Percentiles rank a stretch among this genome's conserved stretches.
These are phyloP conservation scores for Vigna hirtella DNA, from an alignment of 306 rosid species.

Conservation along the genomic window DNA sequence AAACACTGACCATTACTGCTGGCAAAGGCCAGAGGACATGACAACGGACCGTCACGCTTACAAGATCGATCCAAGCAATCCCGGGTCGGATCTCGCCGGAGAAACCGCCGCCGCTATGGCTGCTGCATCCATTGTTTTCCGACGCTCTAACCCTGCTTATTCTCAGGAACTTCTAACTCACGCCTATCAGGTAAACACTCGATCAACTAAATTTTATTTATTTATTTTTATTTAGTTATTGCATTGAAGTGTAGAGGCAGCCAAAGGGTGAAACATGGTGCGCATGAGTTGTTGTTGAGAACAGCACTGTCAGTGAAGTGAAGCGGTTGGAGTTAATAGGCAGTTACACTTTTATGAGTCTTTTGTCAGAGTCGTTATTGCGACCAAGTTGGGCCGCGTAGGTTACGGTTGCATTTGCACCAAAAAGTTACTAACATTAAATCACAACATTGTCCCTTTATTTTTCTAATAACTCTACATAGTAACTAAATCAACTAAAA, in stretches of 20 bases:
- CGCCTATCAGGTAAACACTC: slow-evolving; percentile 69
- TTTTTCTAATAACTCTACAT: background rate
- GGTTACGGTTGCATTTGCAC: slow-evolving; percentile 19
- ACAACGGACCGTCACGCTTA: slow-evolving; percentile 95
- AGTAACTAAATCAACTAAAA: background rate
- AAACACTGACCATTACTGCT: slow-evolving; percentile 92
- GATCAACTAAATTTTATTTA: background rate
- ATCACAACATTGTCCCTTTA: background rate
- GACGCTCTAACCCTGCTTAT: slow-evolving; percentile 79
- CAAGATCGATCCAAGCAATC: slow-evolving; percentile 85
- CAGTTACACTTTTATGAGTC: slow-evolving; percentile 49
- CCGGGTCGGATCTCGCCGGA: slow-evolving; percentile 99
- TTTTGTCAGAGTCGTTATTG: slow-evolving; percentile 50
- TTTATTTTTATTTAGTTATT: background rate
- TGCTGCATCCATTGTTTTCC: slow-evolving; percentile 94
- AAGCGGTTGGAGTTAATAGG: slow-evolving; percentile 49
- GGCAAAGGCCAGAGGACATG: slow-evolving; percentile 99
- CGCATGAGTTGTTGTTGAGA: slow-evolving; percentile 13
- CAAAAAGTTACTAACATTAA: background rate
- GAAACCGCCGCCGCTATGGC: slow-evolving; percentile 99
- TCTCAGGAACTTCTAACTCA: slow-evolving; percentile 78
- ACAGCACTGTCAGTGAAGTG: slow-evolving; percentile 38
- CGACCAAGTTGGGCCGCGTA: slow-evolving; percentile 25
- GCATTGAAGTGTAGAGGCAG: slow-evolving; percentile 8
- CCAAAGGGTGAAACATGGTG: background rate